These are phyloP conservation scores for Lactarius quietus DNA, from an alignment of 768 basidiomycete genomes.

Conservation along the genomic window DNA sequence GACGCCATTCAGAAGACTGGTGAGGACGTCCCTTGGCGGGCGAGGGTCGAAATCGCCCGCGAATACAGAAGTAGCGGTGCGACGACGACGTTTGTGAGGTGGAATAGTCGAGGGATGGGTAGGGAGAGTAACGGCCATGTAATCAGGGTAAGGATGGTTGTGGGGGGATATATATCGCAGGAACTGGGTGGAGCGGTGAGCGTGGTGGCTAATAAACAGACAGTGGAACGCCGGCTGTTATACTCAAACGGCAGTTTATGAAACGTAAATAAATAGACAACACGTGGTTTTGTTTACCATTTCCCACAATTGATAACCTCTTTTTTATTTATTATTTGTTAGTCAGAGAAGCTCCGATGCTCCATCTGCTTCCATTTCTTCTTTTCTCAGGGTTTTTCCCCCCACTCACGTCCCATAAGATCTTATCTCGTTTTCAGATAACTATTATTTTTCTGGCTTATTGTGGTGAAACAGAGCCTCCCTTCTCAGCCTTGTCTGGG, in stretches of 20 bases:
- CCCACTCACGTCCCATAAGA: not conserved
- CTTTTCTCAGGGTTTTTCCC: slow-evolving; percentile 4
- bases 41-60: slow-evolving; percentile 70
- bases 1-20: slow-evolving; percentile 75
- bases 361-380: slow-evolving; percentile 10
- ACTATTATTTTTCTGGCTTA: slow-evolving; percentile 8
- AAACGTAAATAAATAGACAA: slow-evolving; percentile 23
- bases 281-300: slow-evolving; percentile 25
- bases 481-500: not conserved
- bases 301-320: slow-evolving; percentile 4
- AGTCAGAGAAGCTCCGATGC: slow-evolving; percentile 7
- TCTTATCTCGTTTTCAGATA: slow-evolving; percentile 3
- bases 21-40: slow-evolving; percentile 70
- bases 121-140: slow-evolving; percentile 36
- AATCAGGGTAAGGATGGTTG: not conserved
- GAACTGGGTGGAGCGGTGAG: slow-evolving; percentile 24
- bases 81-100: slow-evolving; percentile 39
- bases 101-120: slow-evolving; percentile 22
- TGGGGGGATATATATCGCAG: slow-evolving; percentile 8
- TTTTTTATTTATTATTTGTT: not conserved
- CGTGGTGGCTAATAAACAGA: slow-evolving; percentile 28
- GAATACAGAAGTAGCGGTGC: slow-evolving; percentile 72
- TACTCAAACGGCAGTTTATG: slow-evolving; percentile 20
- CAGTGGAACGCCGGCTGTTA: slow-evolving; percentile 26
- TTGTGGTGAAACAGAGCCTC: not conserved